A percentile compares a stretch with the other conserved stretches of the same genome.
These are phyloP conservation scores for Torulaspora gathmanii DNA, from an alignment of 805 yeast genomes.

Conservation along the genomic window DNA sequence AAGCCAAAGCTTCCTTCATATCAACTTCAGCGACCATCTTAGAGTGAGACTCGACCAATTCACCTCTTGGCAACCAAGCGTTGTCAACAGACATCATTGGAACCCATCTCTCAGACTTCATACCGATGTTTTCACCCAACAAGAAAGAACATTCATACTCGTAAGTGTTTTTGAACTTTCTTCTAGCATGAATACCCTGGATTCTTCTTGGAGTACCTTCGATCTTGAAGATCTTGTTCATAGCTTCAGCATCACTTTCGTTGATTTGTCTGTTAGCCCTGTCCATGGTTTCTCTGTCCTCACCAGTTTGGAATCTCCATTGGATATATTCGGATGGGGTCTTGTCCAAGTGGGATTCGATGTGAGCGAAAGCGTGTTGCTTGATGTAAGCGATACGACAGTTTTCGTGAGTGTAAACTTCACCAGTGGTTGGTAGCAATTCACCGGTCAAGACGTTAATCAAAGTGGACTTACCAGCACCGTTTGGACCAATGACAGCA, in stretches of 20 bases:
- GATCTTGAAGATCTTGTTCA: slow-evolving; percentile 99
- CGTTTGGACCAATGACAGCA: slow-evolving; percentile 99
- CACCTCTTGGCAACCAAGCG: slow-evolving; percentile 99
- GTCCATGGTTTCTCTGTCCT: slow-evolving; percentile 99
- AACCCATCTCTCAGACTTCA: slow-evolving; percentile 99
- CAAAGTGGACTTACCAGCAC: slow-evolving; percentile 99
- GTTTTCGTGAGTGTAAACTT: slow-evolving; percentile 98
- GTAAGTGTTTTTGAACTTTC: slow-evolving; percentile 99
- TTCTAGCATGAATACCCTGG: slow-evolving; percentile 87
- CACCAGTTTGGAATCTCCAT: slow-evolving; percentile 99
- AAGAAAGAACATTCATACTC: slow-evolving; percentile 98
- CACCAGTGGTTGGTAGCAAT: slow-evolving; percentile 96
- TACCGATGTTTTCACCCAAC: slow-evolving; percentile 97
- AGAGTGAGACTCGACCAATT: slow-evolving; percentile 92
- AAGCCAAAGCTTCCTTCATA: slow-evolving; percentile 99
- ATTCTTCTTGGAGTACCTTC: slow-evolving; percentile 99
- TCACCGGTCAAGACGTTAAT: slow-evolving; percentile 99
- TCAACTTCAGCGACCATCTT: slow-evolving; percentile 99
- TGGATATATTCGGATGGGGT: slow-evolving; percentile 99
- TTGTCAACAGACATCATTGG: slow-evolving; percentile 99
- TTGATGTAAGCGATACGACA: slow-evolving; percentile 99
- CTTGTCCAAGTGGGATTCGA: slow-evolving; percentile 97
- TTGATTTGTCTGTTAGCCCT: slow-evolving; percentile 98
- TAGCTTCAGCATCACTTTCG: slow-evolving; percentile 94
- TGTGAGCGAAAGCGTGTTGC: slow-evolving; percentile 99